Percentiles rank a stretch among this genome's conserved stretches.
Conservation (phyloP, 2,329 filamentous ascomycete genomes). For the Alternaria incomplexa region DNA sequence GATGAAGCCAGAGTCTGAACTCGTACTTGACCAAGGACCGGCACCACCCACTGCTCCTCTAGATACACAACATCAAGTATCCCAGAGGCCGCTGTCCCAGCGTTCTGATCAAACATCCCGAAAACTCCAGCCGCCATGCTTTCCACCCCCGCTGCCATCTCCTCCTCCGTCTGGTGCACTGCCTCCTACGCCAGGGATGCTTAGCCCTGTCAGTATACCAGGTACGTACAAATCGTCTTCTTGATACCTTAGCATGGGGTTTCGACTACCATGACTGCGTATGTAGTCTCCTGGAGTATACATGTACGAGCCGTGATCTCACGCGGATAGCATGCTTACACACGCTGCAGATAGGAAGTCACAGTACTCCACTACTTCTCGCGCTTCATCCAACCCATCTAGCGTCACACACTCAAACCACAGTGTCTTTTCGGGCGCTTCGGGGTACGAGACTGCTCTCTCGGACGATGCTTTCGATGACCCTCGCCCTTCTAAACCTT, state of each 20-base stretch:
- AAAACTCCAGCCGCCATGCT: constrained; percentile 16
- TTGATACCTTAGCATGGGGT: neutral
- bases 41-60: constrained; percentile 21
- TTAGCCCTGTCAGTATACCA: constrained; percentile 8
- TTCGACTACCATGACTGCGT: neutral
- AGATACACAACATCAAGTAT: constrained; percentile 1
- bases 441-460: constrained; percentile 22
- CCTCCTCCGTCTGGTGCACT: constrained; percentile 25
- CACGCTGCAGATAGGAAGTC: constrained; percentile 12
- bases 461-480: constrained; percentile 23
- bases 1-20: constrained; percentile 3
- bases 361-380: constrained; percentile 25
- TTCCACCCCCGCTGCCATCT: constrained; percentile 22
- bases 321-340: constrained; percentile 11
- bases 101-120: constrained; percentile 6
- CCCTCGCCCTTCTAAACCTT: constrained; percentile 16
- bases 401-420: constrained; percentile 23
- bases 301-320: neutral
- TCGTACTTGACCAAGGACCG: constrained; percentile 10
- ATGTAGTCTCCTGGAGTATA: neutral
- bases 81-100: constrained; percentile 4
- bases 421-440: constrained; percentile 27
- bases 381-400: constrained; percentile 24
- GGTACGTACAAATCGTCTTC: constrained; percentile 20
- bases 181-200: constrained; percentile 20